These are phyloP conservation scores for Ustilago nuda DNA, from an alignment of 1,284 basidiomycete genomes.

Conservation along the genomic window DNA sequence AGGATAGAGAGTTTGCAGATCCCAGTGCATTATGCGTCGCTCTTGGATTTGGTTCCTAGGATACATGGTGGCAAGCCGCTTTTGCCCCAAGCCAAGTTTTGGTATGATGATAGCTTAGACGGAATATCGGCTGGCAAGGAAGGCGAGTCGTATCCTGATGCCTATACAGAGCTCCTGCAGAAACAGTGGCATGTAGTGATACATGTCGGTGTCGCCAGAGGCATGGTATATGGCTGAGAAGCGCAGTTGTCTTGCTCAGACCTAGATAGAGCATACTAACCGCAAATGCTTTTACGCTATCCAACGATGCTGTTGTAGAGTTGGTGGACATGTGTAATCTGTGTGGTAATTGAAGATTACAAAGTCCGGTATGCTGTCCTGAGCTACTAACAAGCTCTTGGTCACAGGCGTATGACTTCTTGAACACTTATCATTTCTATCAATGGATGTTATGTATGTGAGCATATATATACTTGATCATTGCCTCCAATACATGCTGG, in stretches of 20 bases:
- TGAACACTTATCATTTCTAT: too few relatives aligned
- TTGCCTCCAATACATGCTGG: too few relatives aligned
- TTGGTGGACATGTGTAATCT: not conserved
- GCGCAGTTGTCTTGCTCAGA: not conserved
- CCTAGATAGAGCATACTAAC: not conserved
- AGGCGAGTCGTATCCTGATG: constrained; percentile 21
- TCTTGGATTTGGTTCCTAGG: constrained; percentile 40
- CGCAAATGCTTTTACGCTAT: too few relatives aligned
- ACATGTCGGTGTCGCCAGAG: constrained; percentile 45
- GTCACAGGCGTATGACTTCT: too few relatives aligned
- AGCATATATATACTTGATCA: too few relatives aligned
- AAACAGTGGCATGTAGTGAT: constrained; percentile 39
- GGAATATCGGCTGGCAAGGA: constrained; percentile 8
- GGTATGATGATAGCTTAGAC: constrained; percentile 29
- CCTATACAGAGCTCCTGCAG: constrained; percentile 17
- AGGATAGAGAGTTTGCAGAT: constrained; percentile 48
- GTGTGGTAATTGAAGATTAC: too few relatives aligned
- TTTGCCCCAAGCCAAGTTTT: constrained; percentile 19
- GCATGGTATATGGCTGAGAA: constrained; percentile 32
- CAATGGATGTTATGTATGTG: too few relatives aligned
- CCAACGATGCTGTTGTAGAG: too few relatives aligned
- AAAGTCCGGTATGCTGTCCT: too few relatives aligned
- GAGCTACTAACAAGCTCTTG: too few relatives aligned
- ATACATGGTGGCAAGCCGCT: constrained; percentile 18
- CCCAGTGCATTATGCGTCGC: constrained; percentile 40